A percentile compares a stretch with the other conserved stretches of the same genome.
Conservation (phyloP, 495 filamentous ascomycete genomes). For the Hypoxylon crocopeplum region DNA sequence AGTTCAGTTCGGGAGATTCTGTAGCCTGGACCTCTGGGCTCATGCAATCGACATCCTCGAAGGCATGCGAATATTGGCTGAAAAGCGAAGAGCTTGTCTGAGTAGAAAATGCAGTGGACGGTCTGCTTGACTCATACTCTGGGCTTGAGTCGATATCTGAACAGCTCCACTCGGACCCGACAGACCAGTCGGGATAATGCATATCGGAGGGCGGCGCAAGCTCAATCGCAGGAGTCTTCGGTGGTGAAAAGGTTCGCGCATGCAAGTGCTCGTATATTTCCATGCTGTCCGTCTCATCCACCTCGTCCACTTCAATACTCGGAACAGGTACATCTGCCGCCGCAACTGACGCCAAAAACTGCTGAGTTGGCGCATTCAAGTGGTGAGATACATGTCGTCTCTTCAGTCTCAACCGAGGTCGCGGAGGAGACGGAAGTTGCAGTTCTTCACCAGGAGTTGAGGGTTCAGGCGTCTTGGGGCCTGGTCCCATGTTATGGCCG, state of each 20-base stretch:
- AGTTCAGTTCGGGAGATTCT: slow-evolving; percentile 34
- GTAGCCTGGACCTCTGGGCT: slow-evolving; percentile 50
- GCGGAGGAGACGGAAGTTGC: slow-evolving; percentile 49
- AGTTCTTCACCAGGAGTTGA: slow-evolving; percentile 39
- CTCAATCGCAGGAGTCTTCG: slow-evolving; percentile 55
- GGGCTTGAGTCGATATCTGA: slow-evolving; percentile 54
- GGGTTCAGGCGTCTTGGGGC: slow-evolving; percentile 56
- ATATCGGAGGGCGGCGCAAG: slow-evolving; percentile 40
- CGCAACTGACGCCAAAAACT: slow-evolving; percentile 63
- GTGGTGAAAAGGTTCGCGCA: slow-evolving; percentile 47
- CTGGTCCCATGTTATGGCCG: slow-evolving; percentile 41
- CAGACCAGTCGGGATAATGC: slow-evolving; percentile 56
- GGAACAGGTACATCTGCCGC: slow-evolving; percentile 63
- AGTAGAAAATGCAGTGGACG: slow-evolving; percentile 57
- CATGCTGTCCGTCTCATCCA: slow-evolving; percentile 44
- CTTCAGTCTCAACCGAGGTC: slow-evolving; percentile 54
- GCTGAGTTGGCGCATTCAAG: slow-evolving; percentile 58
- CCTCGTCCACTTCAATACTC: slow-evolving; percentile 56
- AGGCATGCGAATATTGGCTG: slow-evolving; percentile 54
- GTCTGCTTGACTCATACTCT: slow-evolving; percentile 59
- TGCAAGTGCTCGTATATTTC: slow-evolving; percentile 36
- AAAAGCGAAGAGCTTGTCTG: slow-evolving; percentile 57
- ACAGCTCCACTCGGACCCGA: slow-evolving; percentile 52
- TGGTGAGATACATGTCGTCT: slow-evolving; percentile 53
- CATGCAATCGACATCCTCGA: slow-evolving; percentile 54